phyloP scores from a whole-genome alignment of 2,329 filamentous ascomycete species.

The Ophiostoma piceae region DNA sequence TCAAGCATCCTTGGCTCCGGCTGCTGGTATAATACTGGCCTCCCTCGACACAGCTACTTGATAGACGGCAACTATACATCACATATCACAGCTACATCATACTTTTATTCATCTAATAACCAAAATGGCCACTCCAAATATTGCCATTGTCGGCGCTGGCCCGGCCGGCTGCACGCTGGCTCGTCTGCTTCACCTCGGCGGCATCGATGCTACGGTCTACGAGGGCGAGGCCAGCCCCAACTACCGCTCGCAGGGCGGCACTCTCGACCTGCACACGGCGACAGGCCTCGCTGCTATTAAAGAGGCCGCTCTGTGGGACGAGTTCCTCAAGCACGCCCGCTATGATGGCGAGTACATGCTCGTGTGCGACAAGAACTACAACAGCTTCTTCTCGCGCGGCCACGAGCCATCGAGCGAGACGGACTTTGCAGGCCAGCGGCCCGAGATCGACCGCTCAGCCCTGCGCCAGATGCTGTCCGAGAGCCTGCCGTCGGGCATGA shows the following conservation, averaged over 20 bases:
- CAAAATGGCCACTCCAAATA: constrained; percentile 28
- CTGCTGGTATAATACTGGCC: not conserved
- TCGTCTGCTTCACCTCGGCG: constrained; percentile 45
- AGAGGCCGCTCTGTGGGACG: constrained; percentile 45
- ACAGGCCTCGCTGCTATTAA: constrained; percentile 48
- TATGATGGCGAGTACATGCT: constrained; percentile 48
- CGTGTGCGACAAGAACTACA: constrained; percentile 40
- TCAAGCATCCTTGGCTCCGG: not conserved
- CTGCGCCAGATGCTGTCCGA: constrained; percentile 43
- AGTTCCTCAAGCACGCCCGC: constrained; percentile 47
- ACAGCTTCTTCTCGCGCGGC: constrained; percentile 33
- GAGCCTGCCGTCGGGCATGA: constrained; percentile 41
- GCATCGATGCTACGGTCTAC: constrained; percentile 46
- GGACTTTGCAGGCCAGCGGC: not conserved
- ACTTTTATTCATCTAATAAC: not conserved
- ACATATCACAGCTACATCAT: too few relatives aligned
- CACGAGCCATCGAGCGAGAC: constrained; percentile 28
- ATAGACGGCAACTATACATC: too few relatives aligned
- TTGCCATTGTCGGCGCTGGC: constrained; percentile 47
- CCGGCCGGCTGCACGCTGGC: constrained; percentile 48
- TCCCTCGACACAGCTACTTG: not conserved
- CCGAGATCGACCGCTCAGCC: constrained; percentile 33
- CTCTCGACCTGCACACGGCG: constrained; percentile 48
- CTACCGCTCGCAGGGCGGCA: constrained; percentile 47
- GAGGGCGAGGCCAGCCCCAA: constrained; percentile 44